These are phyloP conservation scores for Rauvolfia tetraphylla DNA, from an alignment of 257 asterid species.

Conservation along the genomic window DNA sequence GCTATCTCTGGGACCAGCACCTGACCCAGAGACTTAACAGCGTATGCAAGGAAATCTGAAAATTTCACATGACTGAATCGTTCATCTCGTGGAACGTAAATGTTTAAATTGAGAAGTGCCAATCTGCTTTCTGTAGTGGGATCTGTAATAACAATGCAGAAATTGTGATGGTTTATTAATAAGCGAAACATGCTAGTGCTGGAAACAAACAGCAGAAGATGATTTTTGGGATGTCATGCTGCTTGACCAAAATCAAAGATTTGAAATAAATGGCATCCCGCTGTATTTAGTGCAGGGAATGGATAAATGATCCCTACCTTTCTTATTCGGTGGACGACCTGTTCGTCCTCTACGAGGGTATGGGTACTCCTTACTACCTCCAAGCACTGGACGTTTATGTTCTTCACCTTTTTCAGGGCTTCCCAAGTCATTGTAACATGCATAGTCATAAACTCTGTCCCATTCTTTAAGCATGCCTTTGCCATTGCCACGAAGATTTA, in stretches of 20 bases:
- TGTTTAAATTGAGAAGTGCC: constrained; percentile 49
- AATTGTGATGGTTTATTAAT: constrained; percentile 1
- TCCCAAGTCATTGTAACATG: constrained; percentile 79
- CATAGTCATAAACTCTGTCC: constrained; percentile 93
- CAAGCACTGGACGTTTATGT: constrained; percentile 64
- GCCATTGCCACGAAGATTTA: constrained; percentile 62
- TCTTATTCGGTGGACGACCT: constrained; percentile 67
- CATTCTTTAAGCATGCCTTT: constrained; percentile 61
- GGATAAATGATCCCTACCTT: constrained; percentile 36
- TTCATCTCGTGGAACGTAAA: constrained; percentile 83
- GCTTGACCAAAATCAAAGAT: neutral
- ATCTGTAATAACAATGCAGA: constrained; percentile 38
- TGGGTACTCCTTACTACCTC: constrained; percentile 64
- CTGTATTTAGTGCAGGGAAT: neutral
- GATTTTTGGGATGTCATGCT: no score
- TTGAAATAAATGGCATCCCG: neutral
- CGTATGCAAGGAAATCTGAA: constrained; percentile 79
- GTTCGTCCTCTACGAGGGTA: constrained; percentile 89
- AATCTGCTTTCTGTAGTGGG: constrained; percentile 59
- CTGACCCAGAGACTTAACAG: constrained; percentile 71
- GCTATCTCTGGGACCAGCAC: constrained; percentile 61
- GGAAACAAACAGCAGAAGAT: neutral
- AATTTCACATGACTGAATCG: constrained; percentile 66
- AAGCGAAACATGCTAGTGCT: neutral
- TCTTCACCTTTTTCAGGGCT: constrained; percentile 61